These are phyloP conservation scores for Paradendryphiella salina DNA, from an alignment of 2,329 filamentous ascomycete genomes.

Conservation along the genomic window DNA sequence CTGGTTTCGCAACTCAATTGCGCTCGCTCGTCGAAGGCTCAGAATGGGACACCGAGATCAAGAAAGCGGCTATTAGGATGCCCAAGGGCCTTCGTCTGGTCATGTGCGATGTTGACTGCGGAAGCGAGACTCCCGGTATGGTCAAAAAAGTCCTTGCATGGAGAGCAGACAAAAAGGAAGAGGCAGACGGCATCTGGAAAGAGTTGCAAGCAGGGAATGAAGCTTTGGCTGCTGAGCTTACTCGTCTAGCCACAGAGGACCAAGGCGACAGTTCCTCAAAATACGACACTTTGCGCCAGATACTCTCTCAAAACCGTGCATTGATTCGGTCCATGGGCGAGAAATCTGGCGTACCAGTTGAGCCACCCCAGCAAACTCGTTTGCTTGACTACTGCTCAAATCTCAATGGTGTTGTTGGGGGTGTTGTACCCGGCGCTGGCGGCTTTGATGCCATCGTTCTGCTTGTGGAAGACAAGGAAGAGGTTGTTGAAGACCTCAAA, in stretches of 20 bases:
- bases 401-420: slow-evolving; percentile 81
- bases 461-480: slow-evolving; percentile 72
- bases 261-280: slow-evolving; percentile 46
- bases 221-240: slow-evolving; percentile 66
- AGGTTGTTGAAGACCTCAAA: slow-evolving; percentile 63
- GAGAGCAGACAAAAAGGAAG: slow-evolving; percentile 66
- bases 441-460: slow-evolving; percentile 89
- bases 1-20: slow-evolving; percentile 69
- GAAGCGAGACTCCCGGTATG: slow-evolving; percentile 92
- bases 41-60: slow-evolving; percentile 79
- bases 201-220: slow-evolving; percentile 75
- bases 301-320: slow-evolving; percentile 57
- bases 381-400: slow-evolving; percentile 74
- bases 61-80: slow-evolving; percentile 69
- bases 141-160: slow-evolving; percentile 88
- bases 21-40: slow-evolving; percentile 64
- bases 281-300: slow-evolving; percentile 56
- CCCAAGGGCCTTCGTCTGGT: slow-evolving; percentile 75
- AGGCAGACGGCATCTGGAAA: slow-evolving; percentile 73
- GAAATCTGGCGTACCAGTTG: slow-evolving; percentile 78
- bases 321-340: slow-evolving; percentile 77
- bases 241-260: slow-evolving; percentile 51
- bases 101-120: slow-evolving; percentile 96
- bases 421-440: slow-evolving; percentile 90
- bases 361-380: slow-evolving; percentile 81